Evolutionary conservation across 371 early-diverging fungal species (phyloP).

Genomic region (Mortierella sp.): DNA sequence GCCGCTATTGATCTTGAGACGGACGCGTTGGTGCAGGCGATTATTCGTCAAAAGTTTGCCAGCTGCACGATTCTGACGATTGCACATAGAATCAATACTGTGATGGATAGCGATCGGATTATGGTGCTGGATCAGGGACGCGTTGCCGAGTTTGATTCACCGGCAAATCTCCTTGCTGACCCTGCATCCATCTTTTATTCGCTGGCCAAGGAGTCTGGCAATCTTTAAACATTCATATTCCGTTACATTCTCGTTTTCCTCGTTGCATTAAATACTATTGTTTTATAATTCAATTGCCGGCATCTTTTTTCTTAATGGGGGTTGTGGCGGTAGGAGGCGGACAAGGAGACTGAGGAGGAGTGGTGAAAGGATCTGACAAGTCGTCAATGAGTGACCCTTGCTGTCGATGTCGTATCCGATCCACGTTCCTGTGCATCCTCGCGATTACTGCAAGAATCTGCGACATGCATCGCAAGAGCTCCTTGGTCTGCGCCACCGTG

Average conservation of each 20-base stretch:
- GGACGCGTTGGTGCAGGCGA: constrained; percentile 64
- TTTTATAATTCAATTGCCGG: neutral
- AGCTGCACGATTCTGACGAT: constrained; percentile 92
- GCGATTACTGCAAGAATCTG: neutral
- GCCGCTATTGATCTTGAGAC: constrained; percentile 91
- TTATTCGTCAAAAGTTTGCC: constrained; percentile 86
- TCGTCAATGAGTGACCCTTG: neutral
- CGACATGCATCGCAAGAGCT: neutral
- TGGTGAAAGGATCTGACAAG: neutral
- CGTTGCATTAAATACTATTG: neutral
- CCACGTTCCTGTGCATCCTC: neutral
- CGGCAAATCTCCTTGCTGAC: constrained; percentile 71
- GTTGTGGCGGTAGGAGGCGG: neutral
- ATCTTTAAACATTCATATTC: neutral
- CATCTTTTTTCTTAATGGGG: neutral
- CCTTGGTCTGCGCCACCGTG: neutral
- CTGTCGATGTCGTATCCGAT: neutral
- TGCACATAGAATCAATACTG: constrained; percentile 93
- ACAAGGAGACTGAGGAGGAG: neutral
- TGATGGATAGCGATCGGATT: constrained; percentile 88
- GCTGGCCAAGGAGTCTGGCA: constrained; percentile 80
- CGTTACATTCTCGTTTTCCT: neutral
- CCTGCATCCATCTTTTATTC: constrained; percentile 75
- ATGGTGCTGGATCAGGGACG: constrained; percentile 85
- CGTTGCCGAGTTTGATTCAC: constrained; percentile 87